Conservation (phyloP, 2,329 filamentous ascomycete species). For the Helicocarpus griseus region DNA sequence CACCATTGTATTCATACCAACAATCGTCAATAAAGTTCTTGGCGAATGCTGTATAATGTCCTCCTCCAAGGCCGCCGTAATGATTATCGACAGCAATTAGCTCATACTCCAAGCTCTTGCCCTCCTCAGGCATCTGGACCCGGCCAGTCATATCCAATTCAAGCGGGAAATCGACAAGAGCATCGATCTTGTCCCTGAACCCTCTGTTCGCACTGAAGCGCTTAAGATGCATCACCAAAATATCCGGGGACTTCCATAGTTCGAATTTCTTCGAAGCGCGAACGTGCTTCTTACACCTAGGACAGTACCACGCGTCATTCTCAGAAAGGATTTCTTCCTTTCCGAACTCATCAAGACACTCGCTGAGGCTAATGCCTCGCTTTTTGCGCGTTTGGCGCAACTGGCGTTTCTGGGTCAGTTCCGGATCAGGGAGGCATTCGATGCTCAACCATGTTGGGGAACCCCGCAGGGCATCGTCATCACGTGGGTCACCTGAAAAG, state of each 20-base stretch:
- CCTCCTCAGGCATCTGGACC: conserved; percentile 69
- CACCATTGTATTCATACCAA: conserved; percentile 98
- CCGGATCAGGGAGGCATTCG: conserved; percentile 48
- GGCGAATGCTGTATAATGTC: conserved; percentile 91
- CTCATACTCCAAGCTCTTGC: conserved; percentile 79
- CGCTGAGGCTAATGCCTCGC: conserved; percentile 71
- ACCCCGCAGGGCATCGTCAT: conserved; percentile 48
- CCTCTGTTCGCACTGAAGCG: conserved; percentile 78
- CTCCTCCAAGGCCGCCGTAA: conserved; percentile 83
- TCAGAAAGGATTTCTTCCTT: conserved; percentile 89
- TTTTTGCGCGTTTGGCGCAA: conserved; percentile 57
- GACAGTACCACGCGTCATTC: conserved; percentile 96
- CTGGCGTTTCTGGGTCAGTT: conserved; percentile 54
- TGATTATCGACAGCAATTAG: conserved; percentile 94
- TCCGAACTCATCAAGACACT: conserved; percentile 90
- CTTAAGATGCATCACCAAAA: conserved; percentile 90
- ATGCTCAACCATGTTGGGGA: conserved; percentile 47
- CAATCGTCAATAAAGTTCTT: conserved; percentile 81
- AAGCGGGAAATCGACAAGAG: conserved; percentile 82
- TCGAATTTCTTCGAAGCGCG: conserved; percentile 94
- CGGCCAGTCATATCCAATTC: conserved; percentile 72
- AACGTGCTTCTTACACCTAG: conserved; percentile 85
- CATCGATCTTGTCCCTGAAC: conserved; percentile 83
- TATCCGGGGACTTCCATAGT: conserved; percentile 92
- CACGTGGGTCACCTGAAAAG: conserved; percentile 44